Evolutionary conservation across 306 rosid species (phyloP), one percentile per base, ranked within the genome.

Genomic region (Sophora flavescens): DNA sequence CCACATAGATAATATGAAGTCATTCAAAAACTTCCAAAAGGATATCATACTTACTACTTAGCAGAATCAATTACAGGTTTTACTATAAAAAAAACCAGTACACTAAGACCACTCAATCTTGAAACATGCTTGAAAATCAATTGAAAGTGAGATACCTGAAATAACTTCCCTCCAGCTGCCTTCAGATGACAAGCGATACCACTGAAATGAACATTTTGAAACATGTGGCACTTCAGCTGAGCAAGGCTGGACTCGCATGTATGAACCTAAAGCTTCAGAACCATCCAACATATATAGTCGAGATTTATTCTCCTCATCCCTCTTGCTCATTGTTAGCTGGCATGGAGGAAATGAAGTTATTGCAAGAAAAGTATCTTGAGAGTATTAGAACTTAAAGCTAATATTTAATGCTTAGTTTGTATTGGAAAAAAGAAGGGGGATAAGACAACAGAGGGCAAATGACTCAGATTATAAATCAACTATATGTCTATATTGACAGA

Each of bases 161-260:
- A 94, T 90, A 45, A 79, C 87, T 85, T 94, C 96, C 69, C 90
- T 91, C 89, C 95, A 85, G 86, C 89, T 92, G 53, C 95, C 91
- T 57, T 92, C 98, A 41, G 84, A 79, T 47, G 98, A 94, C 61
- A 90, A 84, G 48, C 98, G 92, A 84, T 84, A 90, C 98, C 98
- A 94, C 83, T 92, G 97, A 76, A 94, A 81, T n/a, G 81, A 89
- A 74, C 97, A 92, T 76, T 84, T 87, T 18, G 91, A 84, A 68
- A 89, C 87, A 6, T 78, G 89, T 68, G 88, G 91, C 41, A 88
- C 90, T 64, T 68, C 84, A 32, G 81, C 93, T 54, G 95, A 89
- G 87, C 88, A 68, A 69, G 91, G 80, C 75, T 77, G 86, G 80
- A 94, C 78, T 66, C 67, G 87, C 59, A 94, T 75, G 82, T 41